Evolutionary conservation across 1,284 basidiomycete species (phyloP), one percentile per base, ranked within the genome.

Genomic region (Pulchroboletus neoregius): DNA sequence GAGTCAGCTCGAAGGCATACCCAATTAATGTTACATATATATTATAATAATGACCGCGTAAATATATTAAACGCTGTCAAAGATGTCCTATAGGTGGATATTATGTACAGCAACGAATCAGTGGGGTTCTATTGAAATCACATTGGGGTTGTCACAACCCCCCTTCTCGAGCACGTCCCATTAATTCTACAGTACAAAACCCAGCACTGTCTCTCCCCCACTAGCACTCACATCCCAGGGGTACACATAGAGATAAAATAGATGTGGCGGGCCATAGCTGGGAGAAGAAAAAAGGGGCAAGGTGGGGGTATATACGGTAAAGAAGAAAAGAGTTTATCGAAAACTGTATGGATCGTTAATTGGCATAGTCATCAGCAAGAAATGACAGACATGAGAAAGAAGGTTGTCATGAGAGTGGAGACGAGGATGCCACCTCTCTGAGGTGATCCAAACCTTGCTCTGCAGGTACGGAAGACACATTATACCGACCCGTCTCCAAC

Each of bases 251-350:
- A 48, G 38, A 59, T 58, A 48, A 57, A 34, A 47, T 46, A 52
- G 47, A 47, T 38, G 46, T 41, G 30, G 57, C 26, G 39, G 43
- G 43, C 36, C 54, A 59, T 57, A 57, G 8, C 39, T 32, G 38
- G 24, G 26, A 28, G 22, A 31, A 38, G 20, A 22, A 24, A 44
- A 33, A 15, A n/a, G 3, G 26, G 35, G 2, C 5, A 33, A 6
- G 33, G 28, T n/a, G n/a, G 18, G 37, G 44, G 55, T 59, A 56
- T 61, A 58, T 57, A 57, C 36, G 16, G 34, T n/a, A n/a, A n/a
- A n/a, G n/a, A n/a, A n/a, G n/a, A n/a, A n/a, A n/a, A n/a, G n/a
- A n/a, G n/a, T n/a, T n/a, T n/a, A n/a, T 12, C 5, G 23, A 13
- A 22, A 37, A 15, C 32, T 31, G 41, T 49, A 44, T 44, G 7